These are phyloP conservation scores for Suillus decipiens DNA, from an alignment of 768 basidiomycete species.

Conservation along the genomic window DNA sequence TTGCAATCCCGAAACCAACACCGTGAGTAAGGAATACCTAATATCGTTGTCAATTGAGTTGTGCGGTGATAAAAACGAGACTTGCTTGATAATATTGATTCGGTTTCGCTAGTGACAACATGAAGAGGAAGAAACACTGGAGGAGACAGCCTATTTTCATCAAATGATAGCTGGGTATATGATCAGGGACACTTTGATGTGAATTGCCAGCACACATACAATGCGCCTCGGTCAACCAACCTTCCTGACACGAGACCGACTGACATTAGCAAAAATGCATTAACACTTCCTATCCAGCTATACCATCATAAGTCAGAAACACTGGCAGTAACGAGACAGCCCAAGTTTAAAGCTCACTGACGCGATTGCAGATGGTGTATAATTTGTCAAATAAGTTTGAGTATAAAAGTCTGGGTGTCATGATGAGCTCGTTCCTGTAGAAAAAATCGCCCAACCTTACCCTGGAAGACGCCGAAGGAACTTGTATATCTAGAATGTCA, in stretches of 20 bases:
- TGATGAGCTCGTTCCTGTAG: background rate
- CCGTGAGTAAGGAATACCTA: constrained; percentile 49
- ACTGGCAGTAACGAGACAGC: background rate
- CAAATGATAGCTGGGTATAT: constrained; percentile 38
- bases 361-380: constrained; percentile 40
- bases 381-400: constrained; percentile 35
- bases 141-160: constrained; percentile 47
- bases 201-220: constrained; percentile 30
- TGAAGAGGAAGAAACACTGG: constrained; percentile 42
- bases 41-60: constrained; percentile 17
- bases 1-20: constrained; percentile 27
- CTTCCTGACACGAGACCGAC: constrained; percentile 49
- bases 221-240: constrained; percentile 54
- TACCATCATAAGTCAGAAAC: constrained; percentile 4
- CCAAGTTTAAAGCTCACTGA: constrained; percentile 15
- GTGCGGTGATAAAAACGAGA: too few species aligned
- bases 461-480: constrained; percentile 45
- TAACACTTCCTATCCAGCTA: constrained; percentile 52
- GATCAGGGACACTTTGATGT: background rate
- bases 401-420: constrained; percentile 38
- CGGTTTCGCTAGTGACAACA: constrained; percentile 45
- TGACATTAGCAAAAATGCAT: constrained; percentile 45
- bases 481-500: constrained; percentile 29
- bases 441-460: constrained; percentile 13
- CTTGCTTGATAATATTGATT: constrained; percentile 39